A percentile compares a stretch with the other conserved stretches of the same genome.
These are phyloP conservation scores for Torulaspora microellipsoides DNA, from an alignment of 805 yeast genomes.

Conservation along the genomic window DNA sequence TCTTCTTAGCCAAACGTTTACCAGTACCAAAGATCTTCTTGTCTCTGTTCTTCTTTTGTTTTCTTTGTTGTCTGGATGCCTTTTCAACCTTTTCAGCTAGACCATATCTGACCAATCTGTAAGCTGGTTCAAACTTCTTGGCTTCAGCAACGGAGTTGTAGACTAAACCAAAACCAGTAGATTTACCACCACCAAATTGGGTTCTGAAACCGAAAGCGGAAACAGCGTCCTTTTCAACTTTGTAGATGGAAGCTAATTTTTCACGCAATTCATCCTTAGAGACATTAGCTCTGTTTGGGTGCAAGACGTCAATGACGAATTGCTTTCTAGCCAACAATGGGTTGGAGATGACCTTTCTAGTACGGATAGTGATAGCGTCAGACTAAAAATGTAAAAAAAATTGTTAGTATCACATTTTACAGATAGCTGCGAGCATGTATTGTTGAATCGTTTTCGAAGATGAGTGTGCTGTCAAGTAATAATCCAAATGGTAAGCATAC, in stretches of 20 bases:
- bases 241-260: conserved; percentile 82
- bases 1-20: conserved; percentile 86
- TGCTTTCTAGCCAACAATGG: conserved; percentile 99
- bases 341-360: conserved; percentile 98
- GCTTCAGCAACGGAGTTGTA: conserved; percentile 98
- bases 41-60: conserved; percentile 99
- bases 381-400: conserved; percentile 46
- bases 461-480: too few relatives aligned
- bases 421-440: too few relatives aligned
- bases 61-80: conserved; percentile 99
- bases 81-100: conserved; percentile 93
- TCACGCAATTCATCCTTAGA: conserved; percentile 99
- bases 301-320: conserved; percentile 98
- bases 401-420: too few relatives aligned
- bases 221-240: conserved; percentile 87
- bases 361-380: conserved; percentile 99
- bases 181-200: conserved; percentile 99
- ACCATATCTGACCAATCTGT: conserved; percentile 99
- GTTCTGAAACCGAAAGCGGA: conserved; percentile 99
- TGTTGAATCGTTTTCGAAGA: too few relatives aligned
- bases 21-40: conserved; percentile 99
- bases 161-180: conserved; percentile 98
- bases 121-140: conserved; percentile 97
- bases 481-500: too few relatives aligned
- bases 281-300: conserved; percentile 99